Conservation (phyloP, 2,329 filamentous ascomycete genomes). For the Calonectria montana region DNA sequence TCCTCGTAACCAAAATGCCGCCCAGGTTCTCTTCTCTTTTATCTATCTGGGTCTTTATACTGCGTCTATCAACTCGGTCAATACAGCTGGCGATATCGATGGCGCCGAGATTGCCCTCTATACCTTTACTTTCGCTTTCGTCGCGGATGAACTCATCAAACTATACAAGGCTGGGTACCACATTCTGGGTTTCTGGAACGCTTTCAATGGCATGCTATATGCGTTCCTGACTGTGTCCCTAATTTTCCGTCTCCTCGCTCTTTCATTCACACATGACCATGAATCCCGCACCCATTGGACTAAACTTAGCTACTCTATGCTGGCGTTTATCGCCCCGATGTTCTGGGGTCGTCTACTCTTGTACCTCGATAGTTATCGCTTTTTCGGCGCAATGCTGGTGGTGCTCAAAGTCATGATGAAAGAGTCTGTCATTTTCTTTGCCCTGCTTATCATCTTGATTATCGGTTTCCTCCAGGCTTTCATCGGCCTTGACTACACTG, state of each 20-base stretch:
- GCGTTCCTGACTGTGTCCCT: conserved; percentile 82
- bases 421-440: conserved; percentile 95
- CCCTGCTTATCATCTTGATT: conserved; percentile 85
- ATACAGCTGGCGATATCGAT: conserved; percentile 85
- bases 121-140: conserved; percentile 89
- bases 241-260: conserved; percentile 80
- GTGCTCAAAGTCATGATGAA: conserved; percentile 97
- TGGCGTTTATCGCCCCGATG: conserved; percentile 94
- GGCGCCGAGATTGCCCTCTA: conserved; percentile 87
- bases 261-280: conserved; percentile 67
- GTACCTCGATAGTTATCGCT: conserved; percentile 92
- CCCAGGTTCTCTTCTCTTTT: conserved; percentile 86
- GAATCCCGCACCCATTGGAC: conserved; percentile 72
- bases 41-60: conserved; percentile 89
- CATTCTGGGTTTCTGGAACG: conserved; percentile 97
- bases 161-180: conserved; percentile 93
- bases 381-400: conserved; percentile 98
- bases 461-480: conserved; percentile 94
- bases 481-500: conserved; percentile 87
- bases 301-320: conserved; percentile 88
- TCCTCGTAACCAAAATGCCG: conserved; percentile 90
- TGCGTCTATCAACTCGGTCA: conserved; percentile 92
- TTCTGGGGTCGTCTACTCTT: conserved; percentile 95
- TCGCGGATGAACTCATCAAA: conserved; percentile 88
- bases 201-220: conserved; percentile 90